These are phyloP conservation scores for Clathrus columnatus DNA, from an alignment of 768 basidiomycete genomes.

Conservation along the genomic window DNA sequence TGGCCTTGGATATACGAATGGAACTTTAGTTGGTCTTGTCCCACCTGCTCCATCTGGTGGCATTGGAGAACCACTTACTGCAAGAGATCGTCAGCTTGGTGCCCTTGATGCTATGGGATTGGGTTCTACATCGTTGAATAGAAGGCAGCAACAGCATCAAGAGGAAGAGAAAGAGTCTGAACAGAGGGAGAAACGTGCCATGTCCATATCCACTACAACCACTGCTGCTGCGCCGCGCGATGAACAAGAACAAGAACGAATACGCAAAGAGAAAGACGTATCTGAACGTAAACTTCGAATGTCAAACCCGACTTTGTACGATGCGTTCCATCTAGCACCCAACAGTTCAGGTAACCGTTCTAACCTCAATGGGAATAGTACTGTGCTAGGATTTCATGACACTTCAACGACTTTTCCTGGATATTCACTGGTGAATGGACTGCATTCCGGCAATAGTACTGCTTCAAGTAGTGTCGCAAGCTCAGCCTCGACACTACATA, in stretches of 20 bases:
- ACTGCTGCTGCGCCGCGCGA: background rate
- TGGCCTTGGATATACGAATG: slow-evolving; percentile 14
- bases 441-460: too few species aligned
- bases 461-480: too few species aligned
- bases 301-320: slow-evolving; percentile 46
- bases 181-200: slow-evolving; percentile 33
- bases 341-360: slow-evolving; percentile 13
- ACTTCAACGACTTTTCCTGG: too few species aligned
- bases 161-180: slow-evolving; percentile 53
- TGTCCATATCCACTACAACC: background rate
- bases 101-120: slow-evolving; percentile 42
- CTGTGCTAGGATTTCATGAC: too few species aligned
- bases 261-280: slow-evolving; percentile 28
- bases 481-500: too few species aligned
- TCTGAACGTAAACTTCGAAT: slow-evolving; percentile 27
- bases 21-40: slow-evolving; percentile 10
- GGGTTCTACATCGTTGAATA: slow-evolving; percentile 19
- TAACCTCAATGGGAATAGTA: too few species aligned
- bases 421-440: too few species aligned
- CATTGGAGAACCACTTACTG: slow-evolving; percentile 25
- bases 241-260: slow-evolving; percentile 11
- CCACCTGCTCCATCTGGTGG: slow-evolving; percentile 17
- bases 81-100: slow-evolving; percentile 40
- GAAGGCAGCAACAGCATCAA: background rate
- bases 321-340: slow-evolving; percentile 68